Conservation (phyloP, 805 yeast genomes). For the Wickerhamiella sergipiensis region DNA sequence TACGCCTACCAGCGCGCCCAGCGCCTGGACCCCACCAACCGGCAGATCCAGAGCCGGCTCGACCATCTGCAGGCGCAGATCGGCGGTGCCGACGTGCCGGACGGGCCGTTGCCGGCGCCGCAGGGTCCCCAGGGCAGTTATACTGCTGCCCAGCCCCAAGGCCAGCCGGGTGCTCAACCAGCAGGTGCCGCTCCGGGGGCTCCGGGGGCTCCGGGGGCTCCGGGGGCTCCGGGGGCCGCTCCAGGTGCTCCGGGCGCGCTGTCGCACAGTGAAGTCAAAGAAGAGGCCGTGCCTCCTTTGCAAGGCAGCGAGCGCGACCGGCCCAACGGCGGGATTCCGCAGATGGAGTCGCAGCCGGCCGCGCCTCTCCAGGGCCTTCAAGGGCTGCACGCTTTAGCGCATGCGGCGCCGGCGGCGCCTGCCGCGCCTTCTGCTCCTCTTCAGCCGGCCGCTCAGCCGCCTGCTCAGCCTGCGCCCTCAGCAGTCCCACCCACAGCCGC, state of each 20-base stretch:
- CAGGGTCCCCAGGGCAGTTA: conserved; percentile 9
- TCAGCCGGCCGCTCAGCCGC: no score
- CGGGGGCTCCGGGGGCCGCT: no score
- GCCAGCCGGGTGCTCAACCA: not conserved
- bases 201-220: no score
- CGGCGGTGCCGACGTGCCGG: conserved; percentile 2
- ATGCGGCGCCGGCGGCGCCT: no score
- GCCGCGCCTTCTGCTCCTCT: no score
- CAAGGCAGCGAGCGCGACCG: not conserved
- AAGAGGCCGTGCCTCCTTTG: not conserved
- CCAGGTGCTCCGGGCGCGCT: no score
- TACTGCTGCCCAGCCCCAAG: not conserved
- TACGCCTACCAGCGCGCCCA: conserved; percentile 97
- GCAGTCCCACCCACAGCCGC: no score
- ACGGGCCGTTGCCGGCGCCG: conserved; percentile 7
- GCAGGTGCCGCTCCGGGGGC: conserved; percentile 11
- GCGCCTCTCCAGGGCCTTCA: not conserved
- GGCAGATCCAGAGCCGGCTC: conserved; percentile 85
- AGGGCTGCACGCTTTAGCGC: not conserved
- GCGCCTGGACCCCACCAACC: conserved; percentile 83
- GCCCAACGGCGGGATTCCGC: not conserved
- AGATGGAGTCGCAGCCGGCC: not conserved
- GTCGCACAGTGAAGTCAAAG: conserved; percentile 16
- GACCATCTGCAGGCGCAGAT: conserved; percentile 45
- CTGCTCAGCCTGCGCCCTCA: no score